A percentile compares a stretch with the other conserved stretches of the same genome.
Evolutionary conservation across 805 yeast genomes (phyloP).

Genomic region (Groenewaldozyma salmanticensis): DNA sequence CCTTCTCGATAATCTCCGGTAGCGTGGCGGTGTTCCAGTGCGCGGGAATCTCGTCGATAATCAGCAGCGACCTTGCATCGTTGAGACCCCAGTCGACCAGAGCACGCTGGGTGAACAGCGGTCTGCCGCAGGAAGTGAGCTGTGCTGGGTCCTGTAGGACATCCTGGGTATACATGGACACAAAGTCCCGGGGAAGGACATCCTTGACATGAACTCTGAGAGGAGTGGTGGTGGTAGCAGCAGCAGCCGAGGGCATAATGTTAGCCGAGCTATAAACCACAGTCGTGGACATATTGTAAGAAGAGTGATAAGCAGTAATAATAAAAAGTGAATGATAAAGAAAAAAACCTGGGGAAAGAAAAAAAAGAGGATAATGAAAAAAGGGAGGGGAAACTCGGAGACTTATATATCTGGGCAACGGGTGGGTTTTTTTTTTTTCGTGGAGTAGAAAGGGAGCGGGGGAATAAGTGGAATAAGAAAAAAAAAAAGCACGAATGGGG

Average conservation of each 20-base stretch:
- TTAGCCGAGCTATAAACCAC: not conserved
- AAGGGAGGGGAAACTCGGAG: not conserved
- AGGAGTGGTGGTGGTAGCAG: not conserved
- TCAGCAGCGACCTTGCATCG: conserved; percentile 55
- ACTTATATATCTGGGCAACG: not conserved
- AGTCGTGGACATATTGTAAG: not conserved
- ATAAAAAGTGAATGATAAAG: too few relatives aligned
- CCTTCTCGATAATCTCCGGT: conserved; percentile 30
- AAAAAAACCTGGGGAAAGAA: not conserved
- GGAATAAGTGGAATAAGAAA: too few relatives aligned
- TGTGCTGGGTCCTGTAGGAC: not conserved
- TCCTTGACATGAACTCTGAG: conserved; percentile 3
- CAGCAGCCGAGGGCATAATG: not conserved
- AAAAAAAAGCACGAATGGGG: too few relatives aligned
- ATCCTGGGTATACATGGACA: not conserved
- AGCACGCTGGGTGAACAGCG: conserved; percentile 39
- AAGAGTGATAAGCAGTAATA: too few relatives aligned
- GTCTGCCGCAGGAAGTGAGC: conserved; percentile 2
- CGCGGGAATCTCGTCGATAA: conserved; percentile 39
- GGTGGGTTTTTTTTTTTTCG: not conserved
- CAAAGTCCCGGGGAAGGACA: not conserved
- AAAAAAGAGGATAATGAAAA: too few relatives aligned
- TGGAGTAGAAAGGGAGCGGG: too few relatives aligned
- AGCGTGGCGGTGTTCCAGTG: conserved; percentile 44
- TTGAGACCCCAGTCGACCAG: conserved; percentile 64